Base-by-base conservation (phyloP, 2,329 filamentous ascomycete species). In the Pseudocercospora crystallina region DNA sequence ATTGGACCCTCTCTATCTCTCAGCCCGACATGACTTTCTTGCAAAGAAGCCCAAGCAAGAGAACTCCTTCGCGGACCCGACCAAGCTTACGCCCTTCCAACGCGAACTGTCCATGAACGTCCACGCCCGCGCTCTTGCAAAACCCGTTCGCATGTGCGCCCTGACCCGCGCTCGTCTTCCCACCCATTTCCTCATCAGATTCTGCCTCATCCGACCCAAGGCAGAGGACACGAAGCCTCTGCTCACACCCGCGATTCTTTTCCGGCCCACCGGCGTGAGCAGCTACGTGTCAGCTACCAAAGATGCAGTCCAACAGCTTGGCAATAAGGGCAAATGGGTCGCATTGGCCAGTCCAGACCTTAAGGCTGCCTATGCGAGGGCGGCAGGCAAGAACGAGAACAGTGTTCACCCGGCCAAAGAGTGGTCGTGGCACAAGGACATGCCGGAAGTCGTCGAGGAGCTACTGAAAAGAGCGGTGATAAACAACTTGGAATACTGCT, bases 41-140 rank as follows among this genome's bases (percentile, higher is more conserved):
- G 20, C 20, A 3, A 69, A 68, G 49, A 65, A 72, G 34, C 72
- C 73, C 11, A 77, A 70, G 44, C 61, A 73, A 30, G 72, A 26
- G 7, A 26, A 26, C 20, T 26, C 20, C 20, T 26, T 71, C 53
- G 74, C 68, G 37, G 75, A 75, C 50, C 61, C 65, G 0, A 69
- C 70, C 51, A 59, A 68, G 15, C 67, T 72, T 20, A 71, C 72
- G 2, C 69, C 75, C 2, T 80, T 89, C 52, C 81, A 85, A 61
- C 75, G 73, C 49, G 78, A 80, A 51, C 70, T 90, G 1, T 72
- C 71, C 29, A 75, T 75, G 33, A 90, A 87, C 57, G 75, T 84
- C 2, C 89, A 81, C 59, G 86, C 86, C 2, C 76, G 76, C 38
- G 80, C 83, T 5, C 76, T 90, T 15, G 80, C 80, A 29, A 79